Evolutionary conservation across 805 yeast genomes (phyloP).

Genomic region (Suhomyces sp.): DNA sequence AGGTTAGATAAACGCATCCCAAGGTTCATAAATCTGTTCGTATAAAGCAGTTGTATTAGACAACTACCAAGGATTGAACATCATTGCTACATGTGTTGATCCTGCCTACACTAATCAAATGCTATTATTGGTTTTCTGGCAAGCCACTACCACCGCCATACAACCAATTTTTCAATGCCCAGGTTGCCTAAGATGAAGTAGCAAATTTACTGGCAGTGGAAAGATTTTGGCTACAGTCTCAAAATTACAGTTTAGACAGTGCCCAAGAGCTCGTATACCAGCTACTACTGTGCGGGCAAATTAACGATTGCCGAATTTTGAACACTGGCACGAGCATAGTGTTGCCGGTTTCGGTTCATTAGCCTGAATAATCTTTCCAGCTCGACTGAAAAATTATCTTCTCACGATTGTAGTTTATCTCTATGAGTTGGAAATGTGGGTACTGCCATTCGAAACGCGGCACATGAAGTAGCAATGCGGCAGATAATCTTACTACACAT

Average conservation of each 20-base stretch:
- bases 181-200: not conserved
- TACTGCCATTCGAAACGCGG: not conserved
- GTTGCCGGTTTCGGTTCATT: not conserved
- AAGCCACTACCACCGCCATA: not conserved
- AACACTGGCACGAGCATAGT: not conserved
- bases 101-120: too few species aligned
- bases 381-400: not conserved
- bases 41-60: not conserved
- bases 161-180: not conserved
- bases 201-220: not conserved
- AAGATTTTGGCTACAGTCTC: not conserved
- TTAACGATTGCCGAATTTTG: not conserved
- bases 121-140: not conserved
- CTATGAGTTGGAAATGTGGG: not conserved
- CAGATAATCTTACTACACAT: not conserved
- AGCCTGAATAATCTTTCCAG: not conserved
- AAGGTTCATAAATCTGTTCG: not conserved
- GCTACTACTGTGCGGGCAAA: not conserved
- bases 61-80: not conserved
- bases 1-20: not conserved
- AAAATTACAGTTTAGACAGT: not conserved
- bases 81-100: not conserved
- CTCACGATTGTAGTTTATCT: too few species aligned
- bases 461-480: not conserved
- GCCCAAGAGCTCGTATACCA: not conserved